Percentiles rank a stretch among this genome's conserved stretches.
Evolutionary conservation across 2,329 filamentous ascomycete genomes (phyloP).

Genomic region (Alternaria brassicae): DNA sequence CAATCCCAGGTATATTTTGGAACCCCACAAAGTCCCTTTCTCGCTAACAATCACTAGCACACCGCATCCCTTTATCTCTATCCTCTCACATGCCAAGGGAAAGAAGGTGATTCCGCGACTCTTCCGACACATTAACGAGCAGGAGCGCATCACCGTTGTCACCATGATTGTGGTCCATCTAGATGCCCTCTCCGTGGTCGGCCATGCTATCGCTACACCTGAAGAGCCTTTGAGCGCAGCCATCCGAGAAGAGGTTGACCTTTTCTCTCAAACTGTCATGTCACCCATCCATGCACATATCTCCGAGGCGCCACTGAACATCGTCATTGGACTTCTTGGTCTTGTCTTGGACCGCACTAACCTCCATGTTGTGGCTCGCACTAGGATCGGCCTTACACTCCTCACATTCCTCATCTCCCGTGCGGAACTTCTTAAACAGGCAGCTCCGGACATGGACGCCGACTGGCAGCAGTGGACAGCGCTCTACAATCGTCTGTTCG

Average conservation of each 20-base stretch:
- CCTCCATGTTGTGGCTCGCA: constrained; percentile 82
- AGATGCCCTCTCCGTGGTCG: constrained; percentile 88
- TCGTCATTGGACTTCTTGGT: constrained; percentile 88
- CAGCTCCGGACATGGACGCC: constrained; percentile 69
- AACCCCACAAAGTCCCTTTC: background rate
- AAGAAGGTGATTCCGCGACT: constrained; percentile 95
- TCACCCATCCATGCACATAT: constrained; percentile 88
- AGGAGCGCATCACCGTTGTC: constrained; percentile 92
- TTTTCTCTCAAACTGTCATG: constrained; percentile 89
- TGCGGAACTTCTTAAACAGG: constrained; percentile 90
- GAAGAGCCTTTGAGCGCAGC: constrained; percentile 72
- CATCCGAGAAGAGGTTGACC: constrained; percentile 88
- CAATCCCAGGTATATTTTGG: constrained; percentile 57
- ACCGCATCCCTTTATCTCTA: constrained; percentile 91
- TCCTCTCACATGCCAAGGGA: constrained; percentile 92
- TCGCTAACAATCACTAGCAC: constrained; percentile 54
- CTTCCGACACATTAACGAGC: constrained; percentile 89
- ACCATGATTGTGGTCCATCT: constrained; percentile 96
- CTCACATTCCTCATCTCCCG: constrained; percentile 94
- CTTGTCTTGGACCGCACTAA: constrained; percentile 83
- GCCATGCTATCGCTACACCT: constrained; percentile 75
- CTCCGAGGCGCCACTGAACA: constrained; percentile 86
- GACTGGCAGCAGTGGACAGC: constrained; percentile 79
- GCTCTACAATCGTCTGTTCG: constrained; percentile 87
- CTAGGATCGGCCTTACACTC: constrained; percentile 86